phyloP scores from a whole-genome alignment of 2,329 filamentous ascomycete species.

The Trichophyton schoenleinii region DNA sequence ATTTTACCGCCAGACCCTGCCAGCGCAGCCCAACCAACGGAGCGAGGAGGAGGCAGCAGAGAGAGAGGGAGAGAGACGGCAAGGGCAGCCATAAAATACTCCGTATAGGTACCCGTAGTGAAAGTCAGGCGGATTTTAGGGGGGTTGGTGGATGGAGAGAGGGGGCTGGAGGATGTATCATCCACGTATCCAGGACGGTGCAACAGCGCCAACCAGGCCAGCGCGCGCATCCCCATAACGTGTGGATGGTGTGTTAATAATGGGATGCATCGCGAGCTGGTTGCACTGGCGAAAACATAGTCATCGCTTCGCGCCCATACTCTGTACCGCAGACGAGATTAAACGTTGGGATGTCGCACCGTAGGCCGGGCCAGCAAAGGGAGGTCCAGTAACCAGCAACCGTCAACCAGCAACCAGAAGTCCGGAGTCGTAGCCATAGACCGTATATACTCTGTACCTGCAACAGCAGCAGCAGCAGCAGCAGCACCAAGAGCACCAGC shows the following conservation, averaged over 20 bases:
- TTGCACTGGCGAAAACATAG: not conserved
- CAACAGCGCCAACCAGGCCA: conserved; percentile 4
- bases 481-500: not conserved
- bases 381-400: no score
- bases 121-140: not conserved
- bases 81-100: not conserved
- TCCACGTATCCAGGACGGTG: conserved; percentile 2
- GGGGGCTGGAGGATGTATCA: not conserved
- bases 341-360: not conserved
- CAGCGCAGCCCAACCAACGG: not conserved
- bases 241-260: not conserved
- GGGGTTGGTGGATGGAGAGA: not conserved
- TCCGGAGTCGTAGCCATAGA: no score
- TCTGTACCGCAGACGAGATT: not conserved
- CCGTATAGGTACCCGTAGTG: no score
- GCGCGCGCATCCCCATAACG: not conserved
- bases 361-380: not conserved
- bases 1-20: not conserved
- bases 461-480: no score
- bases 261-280: not conserved
- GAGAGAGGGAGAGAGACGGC: not conserved
- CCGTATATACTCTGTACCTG: no score
- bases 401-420: no score
- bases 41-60: no score
- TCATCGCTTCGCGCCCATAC: not conserved